Percentiles rank a stretch among this genome's conserved stretches.
These are phyloP conservation scores for Aspergillus novofumigatus DNA, from an alignment of 2,329 filamentous ascomycete species.

Conservation along the genomic window DNA sequence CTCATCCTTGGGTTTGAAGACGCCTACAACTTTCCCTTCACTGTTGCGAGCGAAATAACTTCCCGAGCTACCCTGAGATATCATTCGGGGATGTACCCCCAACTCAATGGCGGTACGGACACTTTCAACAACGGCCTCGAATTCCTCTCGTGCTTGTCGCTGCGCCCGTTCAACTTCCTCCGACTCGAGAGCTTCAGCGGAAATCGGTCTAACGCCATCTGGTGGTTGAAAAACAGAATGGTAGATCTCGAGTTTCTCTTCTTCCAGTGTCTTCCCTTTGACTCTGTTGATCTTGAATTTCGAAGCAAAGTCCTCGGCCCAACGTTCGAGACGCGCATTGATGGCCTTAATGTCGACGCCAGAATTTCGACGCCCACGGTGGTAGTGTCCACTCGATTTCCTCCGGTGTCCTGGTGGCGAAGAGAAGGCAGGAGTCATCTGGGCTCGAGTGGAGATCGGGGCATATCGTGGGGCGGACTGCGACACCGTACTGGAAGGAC, in stretches of 20 bases:
- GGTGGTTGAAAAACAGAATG: slow-evolving; percentile 95
- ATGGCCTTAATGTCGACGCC: slow-evolving; percentile 98
- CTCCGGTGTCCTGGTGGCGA: slow-evolving; percentile 41
- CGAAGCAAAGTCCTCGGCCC: slow-evolving; percentile 96
- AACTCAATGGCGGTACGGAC: slow-evolving; percentile 86
- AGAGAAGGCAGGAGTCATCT: slow-evolving; percentile 42
- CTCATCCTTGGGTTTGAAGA: slow-evolving; percentile 99
- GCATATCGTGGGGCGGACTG: slow-evolving; percentile 58
- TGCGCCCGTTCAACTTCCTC: slow-evolving; percentile 52
- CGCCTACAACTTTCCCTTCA: slow-evolving; percentile 89
- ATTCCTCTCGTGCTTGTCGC: slow-evolving; percentile 72
- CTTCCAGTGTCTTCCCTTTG: slow-evolving; percentile 69
- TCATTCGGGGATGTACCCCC: slow-evolving; percentile 90
- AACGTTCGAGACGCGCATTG: slow-evolving; percentile 88
- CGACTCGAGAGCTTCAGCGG: slow-evolving; percentile 65
- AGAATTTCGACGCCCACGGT: slow-evolving; percentile 65
- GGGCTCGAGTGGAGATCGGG: slow-evolving; percentile 50
- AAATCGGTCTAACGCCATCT: slow-evolving; percentile 77
- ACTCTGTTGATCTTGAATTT: slow-evolving; percentile 87
- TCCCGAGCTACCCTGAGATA: slow-evolving; percentile 92
- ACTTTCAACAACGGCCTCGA: slow-evolving; percentile 83
- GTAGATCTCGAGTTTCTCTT: slow-evolving; percentile 89
- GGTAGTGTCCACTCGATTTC: slow-evolving; percentile 45
- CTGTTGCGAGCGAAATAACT: slow-evolving; percentile 95
- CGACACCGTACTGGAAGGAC: slow-evolving; percentile 53